These are phyloP conservation scores for Pseudogymnoascus sp. DNA, from an alignment of 2,329 filamentous ascomycete species.

Conservation along the genomic window DNA sequence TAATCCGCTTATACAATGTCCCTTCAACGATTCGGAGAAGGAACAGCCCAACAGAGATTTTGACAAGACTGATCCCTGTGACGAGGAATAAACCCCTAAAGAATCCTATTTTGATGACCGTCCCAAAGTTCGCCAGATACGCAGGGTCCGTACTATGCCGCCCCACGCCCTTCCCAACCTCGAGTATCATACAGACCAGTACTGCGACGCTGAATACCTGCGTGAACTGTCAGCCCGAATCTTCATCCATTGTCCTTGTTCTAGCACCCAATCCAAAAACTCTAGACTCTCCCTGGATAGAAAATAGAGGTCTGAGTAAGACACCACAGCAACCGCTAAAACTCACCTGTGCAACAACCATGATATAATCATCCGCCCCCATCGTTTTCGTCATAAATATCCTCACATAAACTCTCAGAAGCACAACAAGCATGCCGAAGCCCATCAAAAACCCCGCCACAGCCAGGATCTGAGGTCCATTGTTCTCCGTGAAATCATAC, in stretches of 20 bases:
- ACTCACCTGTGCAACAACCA: slow-evolving; percentile 36
- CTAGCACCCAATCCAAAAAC: neutral
- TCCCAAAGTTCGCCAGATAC: neutral
- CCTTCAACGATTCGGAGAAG: slow-evolving; percentile 37
- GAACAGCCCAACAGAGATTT: slow-evolving; percentile 41
- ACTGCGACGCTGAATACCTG: slow-evolving; percentile 24
- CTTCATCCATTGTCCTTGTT: neutral
- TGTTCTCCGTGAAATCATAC: slow-evolving; percentile 27
- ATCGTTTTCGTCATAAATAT: slow-evolving; percentile 37
- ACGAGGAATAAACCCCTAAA: slow-evolving; percentile 26
- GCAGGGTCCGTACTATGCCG: neutral
- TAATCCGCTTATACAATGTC: slow-evolving; percentile 34
- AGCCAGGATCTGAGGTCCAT: slow-evolving; percentile 31
- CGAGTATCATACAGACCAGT: slow-evolving; percentile 13
- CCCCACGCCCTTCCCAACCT: neutral
- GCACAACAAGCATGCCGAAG: slow-evolving; percentile 30
- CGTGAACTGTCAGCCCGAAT: neutral
- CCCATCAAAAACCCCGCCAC: slow-evolving; percentile 33
- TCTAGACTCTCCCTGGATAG: neutral
- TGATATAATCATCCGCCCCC: slow-evolving; percentile 41
- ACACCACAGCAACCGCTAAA: neutral
- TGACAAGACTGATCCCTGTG: slow-evolving; percentile 37
- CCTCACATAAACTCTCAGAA: slow-evolving; percentile 38
- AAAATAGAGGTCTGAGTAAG: slow-evolving; percentile 18
- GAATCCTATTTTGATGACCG: neutral